These are phyloP conservation scores for Talaromyces amestolkiae DNA, from an alignment of 2,329 filamentous ascomycete genomes.

Conservation along the genomic window DNA sequence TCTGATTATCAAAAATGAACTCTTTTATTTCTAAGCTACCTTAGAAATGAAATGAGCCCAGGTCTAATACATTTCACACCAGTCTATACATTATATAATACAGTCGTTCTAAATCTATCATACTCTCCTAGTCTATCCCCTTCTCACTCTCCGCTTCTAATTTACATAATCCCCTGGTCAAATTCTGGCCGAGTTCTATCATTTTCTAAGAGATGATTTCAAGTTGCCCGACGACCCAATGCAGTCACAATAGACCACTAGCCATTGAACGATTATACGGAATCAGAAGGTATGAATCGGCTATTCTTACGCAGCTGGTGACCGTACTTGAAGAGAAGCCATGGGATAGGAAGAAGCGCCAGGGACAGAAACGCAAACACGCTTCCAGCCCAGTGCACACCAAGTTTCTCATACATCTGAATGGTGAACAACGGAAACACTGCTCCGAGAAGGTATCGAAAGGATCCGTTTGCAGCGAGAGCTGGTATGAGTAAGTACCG, in stretches of 20 bases:
- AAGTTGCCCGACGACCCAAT: background rate
- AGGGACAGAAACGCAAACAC: constrained; percentile 40
- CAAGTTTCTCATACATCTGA: constrained; percentile 38
- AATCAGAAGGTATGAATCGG: constrained; percentile 13
- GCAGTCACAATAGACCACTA: background rate
- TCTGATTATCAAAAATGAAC: no score
- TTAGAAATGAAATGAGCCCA: background rate
- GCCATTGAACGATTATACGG: background rate
- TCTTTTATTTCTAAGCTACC: no score
- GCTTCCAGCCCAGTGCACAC: constrained; percentile 39
- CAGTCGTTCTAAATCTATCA: background rate
- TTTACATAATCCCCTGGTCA: background rate
- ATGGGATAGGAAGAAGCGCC: constrained; percentile 38
- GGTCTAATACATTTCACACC: background rate
- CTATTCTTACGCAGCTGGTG: constrained; percentile 29
- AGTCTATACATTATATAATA: background rate
- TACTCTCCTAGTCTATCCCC: background rate
- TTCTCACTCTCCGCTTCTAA: background rate
- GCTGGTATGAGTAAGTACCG: constrained; percentile 1
- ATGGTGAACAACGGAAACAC: constrained; percentile 35
- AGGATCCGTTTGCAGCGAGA: constrained; percentile 18
- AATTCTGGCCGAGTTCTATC: background rate
- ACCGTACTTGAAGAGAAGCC: constrained; percentile 40
- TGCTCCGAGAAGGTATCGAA: constrained; percentile 29
- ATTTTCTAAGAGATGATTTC: background rate